Base-by-base conservation (phyloP, 2,329 filamentous ascomycete genomes). In the Alternaria angustiovoidea region DNA sequence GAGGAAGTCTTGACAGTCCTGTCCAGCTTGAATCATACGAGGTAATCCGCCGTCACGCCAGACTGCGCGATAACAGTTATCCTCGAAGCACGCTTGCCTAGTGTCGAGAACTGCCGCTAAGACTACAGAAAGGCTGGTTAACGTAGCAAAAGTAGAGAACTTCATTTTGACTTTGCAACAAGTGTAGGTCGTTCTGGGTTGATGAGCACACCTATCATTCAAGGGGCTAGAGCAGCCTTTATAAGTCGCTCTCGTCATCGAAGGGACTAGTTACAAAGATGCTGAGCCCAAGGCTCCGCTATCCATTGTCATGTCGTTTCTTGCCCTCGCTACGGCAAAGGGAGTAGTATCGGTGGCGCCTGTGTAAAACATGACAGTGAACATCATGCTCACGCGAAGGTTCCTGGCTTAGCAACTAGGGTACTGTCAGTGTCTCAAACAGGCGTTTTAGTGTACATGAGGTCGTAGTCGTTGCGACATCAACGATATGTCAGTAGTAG, bases 31-130 rank as follows among this genome's bases (percentile, higher is more conserved):
- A 26, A 63, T 43, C 2, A 65, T 51, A 54, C 65, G 68, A n/a
- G 58, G 46, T 5, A 62, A 36, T 28, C 64, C 64, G 39, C 51
- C 38, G 52, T 56, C 44, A 1, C 66, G 70, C 63, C 70, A 74
- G 18, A 75, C 60, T 14, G 69, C 72, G 41, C 62, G 63, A 41
- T 69, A 68, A 53, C 74, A 77, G 34, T 69, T 54, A 22, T 76
- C 64, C 46, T 55, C 41, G 36, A 54, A 46, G 53, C 75, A 75
- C 18, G 56, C 28, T 38, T 72, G 69, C 49, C 69, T 67, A 44
- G 39, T 49, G 6, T 68, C 54, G 14, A 75, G 56, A 20, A 64
- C 43, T 28, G 59, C 59, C 28, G 67, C 68, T n/a, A 62, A 20
- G 30, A 49, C 60, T 39, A 71, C 43, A 1, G 64, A 57, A 18